phyloP scores from a whole-genome alignment of 208 protist species.

The Crithidia sp. region DNA sequence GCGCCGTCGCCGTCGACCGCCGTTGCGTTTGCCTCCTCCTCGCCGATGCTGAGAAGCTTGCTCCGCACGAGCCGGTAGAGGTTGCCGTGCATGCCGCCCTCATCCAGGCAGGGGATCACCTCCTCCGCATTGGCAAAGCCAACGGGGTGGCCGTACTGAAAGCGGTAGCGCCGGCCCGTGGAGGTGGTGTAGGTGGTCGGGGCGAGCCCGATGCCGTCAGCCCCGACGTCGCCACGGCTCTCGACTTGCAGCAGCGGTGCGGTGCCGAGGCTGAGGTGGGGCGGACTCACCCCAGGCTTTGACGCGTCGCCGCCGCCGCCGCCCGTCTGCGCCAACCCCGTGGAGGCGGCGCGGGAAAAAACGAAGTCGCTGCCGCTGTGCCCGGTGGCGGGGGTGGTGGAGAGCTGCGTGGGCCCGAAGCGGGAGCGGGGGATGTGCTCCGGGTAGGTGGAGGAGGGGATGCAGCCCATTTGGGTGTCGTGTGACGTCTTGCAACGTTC shows the following conservation, averaged over 20 bases:
- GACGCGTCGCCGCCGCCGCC: background rate
- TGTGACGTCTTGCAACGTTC: background rate
- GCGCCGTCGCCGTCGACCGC: background rate
- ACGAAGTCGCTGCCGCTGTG: slow-evolving; percentile 4
- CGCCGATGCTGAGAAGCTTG: slow-evolving; percentile 20
- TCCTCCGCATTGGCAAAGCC: slow-evolving; percentile 23
- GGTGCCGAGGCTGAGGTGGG: background rate
- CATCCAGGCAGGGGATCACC: slow-evolving; percentile 20
- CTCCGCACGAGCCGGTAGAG: slow-evolving; percentile 26
- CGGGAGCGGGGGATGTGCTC: slow-evolving; percentile 11
- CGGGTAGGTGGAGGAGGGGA: slow-evolving; percentile 14
- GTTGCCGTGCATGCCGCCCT: slow-evolving; percentile 17
- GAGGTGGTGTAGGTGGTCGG: slow-evolving; percentile 12
- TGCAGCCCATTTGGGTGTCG: background rate
- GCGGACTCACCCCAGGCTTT: too few species aligned
- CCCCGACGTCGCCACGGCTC: background rate
- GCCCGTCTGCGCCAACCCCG: background rate
- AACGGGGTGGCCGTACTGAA: slow-evolving; percentile 15
- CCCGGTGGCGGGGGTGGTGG: background rate
- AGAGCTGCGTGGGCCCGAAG: background rate
- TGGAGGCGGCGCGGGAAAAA: background rate
- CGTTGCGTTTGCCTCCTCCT: slow-evolving; percentile 8
- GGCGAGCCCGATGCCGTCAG: slow-evolving; percentile 6
- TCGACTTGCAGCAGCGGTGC: slow-evolving; percentile 2
- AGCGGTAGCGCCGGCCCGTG: slow-evolving; percentile 6